Evolutionary conservation across 768 basidiomycete species (phyloP), one percentile per base, ranked within the genome.

Genomic region (Boletellus ananas): DNA sequence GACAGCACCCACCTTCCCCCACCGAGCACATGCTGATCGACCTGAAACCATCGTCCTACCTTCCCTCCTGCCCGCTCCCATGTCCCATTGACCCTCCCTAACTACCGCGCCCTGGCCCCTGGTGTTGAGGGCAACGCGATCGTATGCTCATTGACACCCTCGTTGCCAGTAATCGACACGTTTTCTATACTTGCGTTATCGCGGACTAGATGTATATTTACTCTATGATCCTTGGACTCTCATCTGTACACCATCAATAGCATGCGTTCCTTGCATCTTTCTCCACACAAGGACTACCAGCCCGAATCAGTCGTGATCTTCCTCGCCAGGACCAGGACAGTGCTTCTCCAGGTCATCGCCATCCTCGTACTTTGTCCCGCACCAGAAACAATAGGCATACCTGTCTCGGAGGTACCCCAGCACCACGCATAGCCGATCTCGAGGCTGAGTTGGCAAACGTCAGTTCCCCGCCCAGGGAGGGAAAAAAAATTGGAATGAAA

Each of bases 351-450:
- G 70, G 43, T 88, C 85, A 14, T 78, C 77, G 6, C 69, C 64
- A 55, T 75, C 73, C 6, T 78, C 75, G 61, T 92, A 94, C 58
- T 82, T 77, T 12, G 85, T 78, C 12, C 91, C 91, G 63, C 91
- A 94, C 87, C 90, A 93, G 67, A 91, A 92, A 63, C 91, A 93
- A 63, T 93, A 93, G 6, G 74, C 63, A 65, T 91, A 80, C 52
- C 73, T 76, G 34, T 79, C 74, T 21, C 91, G 85, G 43, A 94
- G 77, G 66, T 94, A 90, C 5, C 79, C 70, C 21, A 92, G 72
- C 16, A 90, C 80, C 40, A 85, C 70, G 34, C 74, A 68, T 33
- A 93, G 74, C 29, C 88, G 78, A 67, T 87, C 83, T 54, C 77
- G 76, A 53, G 87, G 80, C 91, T 94, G 59, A 13, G 52, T 29